Evolutionary conservation across 1,284 basidiomycete species (phyloP).

Genomic region (Farysia itapuensis): DNA sequence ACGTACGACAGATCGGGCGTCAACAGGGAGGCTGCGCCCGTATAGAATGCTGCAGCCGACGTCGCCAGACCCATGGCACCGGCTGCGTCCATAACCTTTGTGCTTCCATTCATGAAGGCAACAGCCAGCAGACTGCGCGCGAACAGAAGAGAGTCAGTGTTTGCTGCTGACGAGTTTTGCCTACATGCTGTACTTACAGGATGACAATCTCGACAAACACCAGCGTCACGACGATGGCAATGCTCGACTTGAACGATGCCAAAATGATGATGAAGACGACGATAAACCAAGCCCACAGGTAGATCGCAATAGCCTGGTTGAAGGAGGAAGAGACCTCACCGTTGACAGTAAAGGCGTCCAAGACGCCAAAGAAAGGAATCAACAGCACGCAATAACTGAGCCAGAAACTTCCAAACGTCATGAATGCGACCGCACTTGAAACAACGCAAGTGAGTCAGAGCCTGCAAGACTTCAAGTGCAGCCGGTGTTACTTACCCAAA

Average conservation of each 20-base stretch:
- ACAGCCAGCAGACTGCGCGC: not conserved
- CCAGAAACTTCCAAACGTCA: slow-evolving; percentile 1
- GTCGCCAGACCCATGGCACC: not conserved
- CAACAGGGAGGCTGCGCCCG: not conserved
- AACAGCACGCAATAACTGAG: slow-evolving; percentile 1
- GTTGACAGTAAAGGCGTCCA: not conserved
- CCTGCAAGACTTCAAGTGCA: too few relatives aligned
- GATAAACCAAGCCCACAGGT: not conserved
- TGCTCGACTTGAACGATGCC: not conserved
- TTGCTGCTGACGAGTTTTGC: too few relatives aligned
- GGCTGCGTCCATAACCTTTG: not conserved
- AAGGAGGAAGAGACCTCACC: not conserved
- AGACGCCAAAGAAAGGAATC: not conserved
- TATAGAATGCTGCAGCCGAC: not conserved
- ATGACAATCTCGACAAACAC: not conserved
- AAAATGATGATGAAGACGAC: not conserved
- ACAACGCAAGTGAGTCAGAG: too few relatives aligned
- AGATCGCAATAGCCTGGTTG: not conserved
- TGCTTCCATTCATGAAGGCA: not conserved
- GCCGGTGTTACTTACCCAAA: slow-evolving; percentile 1
- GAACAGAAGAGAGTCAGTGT: too few relatives aligned
- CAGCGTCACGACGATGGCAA: not conserved
- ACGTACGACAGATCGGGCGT: slow-evolving; percentile 1
- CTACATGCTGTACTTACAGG: too few relatives aligned
- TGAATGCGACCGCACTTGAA: slow-evolving; percentile 1